Evolutionary conservation across 1,284 basidiomycete genomes (phyloP), one percentile per base, ranked within the genome.

Genomic region (Ceratobasidium sp.): DNA sequence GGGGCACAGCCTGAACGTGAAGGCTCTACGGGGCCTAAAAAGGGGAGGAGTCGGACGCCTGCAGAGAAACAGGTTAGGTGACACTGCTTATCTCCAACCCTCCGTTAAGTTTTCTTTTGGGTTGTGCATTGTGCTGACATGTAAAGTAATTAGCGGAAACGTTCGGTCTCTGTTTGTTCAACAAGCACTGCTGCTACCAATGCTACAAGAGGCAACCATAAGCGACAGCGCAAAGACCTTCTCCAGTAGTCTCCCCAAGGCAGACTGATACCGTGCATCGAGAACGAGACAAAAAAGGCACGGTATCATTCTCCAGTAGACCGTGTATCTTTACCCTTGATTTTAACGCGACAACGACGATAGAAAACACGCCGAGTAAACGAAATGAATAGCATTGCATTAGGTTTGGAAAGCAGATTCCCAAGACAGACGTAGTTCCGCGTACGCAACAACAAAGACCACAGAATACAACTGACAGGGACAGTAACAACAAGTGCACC

Each of bases 171-270:
- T 9, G 86, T 87, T 65, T 91, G 90, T 8, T 91, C 90, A 1
- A 88, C 90, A n/a, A 90, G 91, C 79, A 90, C 90, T 15, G 85
- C 87, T 25, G 87, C 85, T 37, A 89, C 89, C 15, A 79, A 84
- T 37, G 84, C 88, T 8, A 86, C 87, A 11, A 84, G 88, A 74
- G 83, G 86, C 65, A 87, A 86, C 8, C 87, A 82, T 32, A 91
- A 91, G 81, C 85, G 90, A 73, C 90, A 91, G 80, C 90, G 89
- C 51, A 66, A 76, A 46, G 75, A 68, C 25, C 46, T n/a, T n/a
- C n/a, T n/a, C n/a, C n/a, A n/a, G n/a, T n/a, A n/a, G n/a, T n/a
- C n/a, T n/a, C n/a, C n/a, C n/a, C n/a, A n/a, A n/a, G n/a, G n/a
- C n/a, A n/a, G n/a, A n/a, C n/a, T n/a, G n/a, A n/a, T n/a, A n/a